Base-by-base conservation (phyloP, 2,329 filamentous ascomycete species). In the Penicillium sp. region DNA sequence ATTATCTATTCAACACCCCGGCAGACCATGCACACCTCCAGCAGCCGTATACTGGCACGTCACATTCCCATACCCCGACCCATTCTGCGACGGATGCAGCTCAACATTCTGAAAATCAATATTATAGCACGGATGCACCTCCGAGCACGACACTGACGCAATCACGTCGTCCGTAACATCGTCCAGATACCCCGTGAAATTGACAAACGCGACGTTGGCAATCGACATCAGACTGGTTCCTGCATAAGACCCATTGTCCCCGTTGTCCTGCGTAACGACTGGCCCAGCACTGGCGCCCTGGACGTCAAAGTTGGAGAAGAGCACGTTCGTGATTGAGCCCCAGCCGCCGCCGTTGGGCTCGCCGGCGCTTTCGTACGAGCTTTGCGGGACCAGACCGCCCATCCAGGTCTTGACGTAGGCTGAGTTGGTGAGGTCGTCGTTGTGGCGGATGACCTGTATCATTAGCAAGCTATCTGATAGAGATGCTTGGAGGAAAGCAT, bases 391-490 rank as follows among this genome's bases (percentile, higher is more conserved):
- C 2, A 76, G 72, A 1, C 68, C 75, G 3, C 81, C 81, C 3
- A 81, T 72, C 78, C 79, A 84, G 0, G 81, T 83, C 63, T 83
- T 84, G 65, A 84, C 80, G 61, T 83, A 82, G 0, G 77, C 79
- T 14, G 68, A 67, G 59, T 78, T 76, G 54, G 77, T 69, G 70
- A 79, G 77, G 59, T 80, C 74, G 16, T 75, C 67, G 53, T 80
- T 79, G 62, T 76, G 69, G 14, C 70, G 74, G 24, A 77, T 64
- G 53, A 81, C 73, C 28, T 71, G 40, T 26, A 1, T n/a, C 20
- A 23, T 58, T 30, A 60, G 51, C 6, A 50, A n/a, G n/a, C n/a
- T n/a, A n/a, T n/a, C n/a, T n/a, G 26, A 9, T 14, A 1, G 20
- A 21, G 4, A 8, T 4, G 12, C 12, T 8, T 7, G n/a, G 0